phyloP scores from a whole-genome alignment of 2,329 filamentous ascomycete species.

The Talaromyces sp. region DNA sequence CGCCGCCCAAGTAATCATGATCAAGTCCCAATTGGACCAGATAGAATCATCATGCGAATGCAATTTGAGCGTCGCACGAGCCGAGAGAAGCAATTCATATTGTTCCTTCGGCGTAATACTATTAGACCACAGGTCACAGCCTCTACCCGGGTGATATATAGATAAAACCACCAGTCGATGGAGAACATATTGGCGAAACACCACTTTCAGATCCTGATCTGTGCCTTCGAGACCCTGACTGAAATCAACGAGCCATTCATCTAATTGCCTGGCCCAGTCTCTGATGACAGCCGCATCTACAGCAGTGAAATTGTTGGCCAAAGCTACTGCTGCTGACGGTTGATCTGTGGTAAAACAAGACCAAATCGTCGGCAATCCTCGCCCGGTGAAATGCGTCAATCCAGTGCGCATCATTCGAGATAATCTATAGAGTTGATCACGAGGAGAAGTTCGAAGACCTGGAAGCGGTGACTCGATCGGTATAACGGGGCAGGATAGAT shows the following conservation, averaged over 20 bases:
- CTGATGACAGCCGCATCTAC: slow-evolving; percentile 16
- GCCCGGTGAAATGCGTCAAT: slow-evolving; percentile 17
- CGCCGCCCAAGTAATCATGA: slow-evolving; percentile 18
- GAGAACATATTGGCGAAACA: slow-evolving; percentile 18
- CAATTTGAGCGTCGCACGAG: slow-evolving; percentile 18
- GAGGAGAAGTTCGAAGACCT: slow-evolving; percentile 13
- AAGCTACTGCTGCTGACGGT: neutral
- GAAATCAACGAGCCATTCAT: slow-evolving; percentile 18
- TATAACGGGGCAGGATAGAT: slow-evolving; percentile 18
- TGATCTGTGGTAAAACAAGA: slow-evolving; percentile 16
- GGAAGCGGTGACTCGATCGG: slow-evolving; percentile 18
- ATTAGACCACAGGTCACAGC: slow-evolving; percentile 17
- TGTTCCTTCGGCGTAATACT: slow-evolving; percentile 16
- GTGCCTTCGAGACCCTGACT: slow-evolving; percentile 13
- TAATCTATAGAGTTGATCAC: slow-evolving; percentile 17
- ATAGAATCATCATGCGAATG: slow-evolving; percentile 17
- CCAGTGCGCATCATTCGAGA: slow-evolving; percentile 18
- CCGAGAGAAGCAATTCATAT: slow-evolving; percentile 15
- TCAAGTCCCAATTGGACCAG: slow-evolving; percentile 15
- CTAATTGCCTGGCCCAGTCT: slow-evolving; percentile 16
- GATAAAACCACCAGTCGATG: slow-evolving; percentile 19
- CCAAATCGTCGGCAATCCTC: slow-evolving; percentile 18
- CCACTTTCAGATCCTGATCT: slow-evolving; percentile 13
- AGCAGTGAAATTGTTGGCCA: slow-evolving; percentile 5
- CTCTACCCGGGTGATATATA: slow-evolving; percentile 17